phyloP scores from a whole-genome alignment of 441 rosid species.

The Erodium chrysanthum region DNA sequence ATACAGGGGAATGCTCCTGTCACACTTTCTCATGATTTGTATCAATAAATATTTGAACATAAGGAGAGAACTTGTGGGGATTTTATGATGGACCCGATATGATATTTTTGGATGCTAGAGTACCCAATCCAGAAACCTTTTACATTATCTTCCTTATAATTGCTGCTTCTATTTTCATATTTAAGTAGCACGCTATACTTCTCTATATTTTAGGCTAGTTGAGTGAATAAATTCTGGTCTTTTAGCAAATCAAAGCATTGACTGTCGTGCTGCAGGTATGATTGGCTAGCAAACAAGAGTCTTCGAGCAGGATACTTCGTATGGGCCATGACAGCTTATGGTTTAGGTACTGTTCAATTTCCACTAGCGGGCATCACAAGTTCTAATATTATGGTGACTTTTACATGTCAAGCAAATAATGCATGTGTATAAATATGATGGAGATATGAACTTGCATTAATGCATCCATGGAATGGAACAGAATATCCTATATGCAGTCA shows the following conservation, averaged over 20 bases:
- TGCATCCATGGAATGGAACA: too few relatives aligned
- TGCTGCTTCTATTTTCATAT: background rate
- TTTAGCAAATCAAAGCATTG: background rate
- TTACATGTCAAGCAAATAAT: background rate
- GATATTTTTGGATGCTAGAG: background rate
- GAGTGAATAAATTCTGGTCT: background rate
- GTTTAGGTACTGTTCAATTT: conserved; percentile 27
- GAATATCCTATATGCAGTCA: background rate
- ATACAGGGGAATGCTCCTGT: background rate
- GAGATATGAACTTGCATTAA: background rate
- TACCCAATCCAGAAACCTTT: background rate
- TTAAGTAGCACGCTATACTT: background rate
- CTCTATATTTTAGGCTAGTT: background rate
- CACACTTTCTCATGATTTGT: background rate
- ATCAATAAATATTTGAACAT: too few relatives aligned
- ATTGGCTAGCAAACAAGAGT: conserved; percentile 36
- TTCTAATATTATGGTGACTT: background rate
- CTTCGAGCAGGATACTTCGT: conserved; percentile 39
- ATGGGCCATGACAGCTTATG: conserved; percentile 50
- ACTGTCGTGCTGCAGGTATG: conserved; percentile 28
- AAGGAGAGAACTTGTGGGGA: background rate
- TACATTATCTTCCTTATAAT: background rate
- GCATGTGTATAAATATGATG: background rate
- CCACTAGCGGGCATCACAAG: background rate
- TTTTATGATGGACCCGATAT: background rate